Percentiles rank a stretch among this genome's conserved stretches.
These are phyloP conservation scores for Canavalia gladiata DNA, from an alignment of 306 rosid genomes.

Conservation along the genomic window DNA sequence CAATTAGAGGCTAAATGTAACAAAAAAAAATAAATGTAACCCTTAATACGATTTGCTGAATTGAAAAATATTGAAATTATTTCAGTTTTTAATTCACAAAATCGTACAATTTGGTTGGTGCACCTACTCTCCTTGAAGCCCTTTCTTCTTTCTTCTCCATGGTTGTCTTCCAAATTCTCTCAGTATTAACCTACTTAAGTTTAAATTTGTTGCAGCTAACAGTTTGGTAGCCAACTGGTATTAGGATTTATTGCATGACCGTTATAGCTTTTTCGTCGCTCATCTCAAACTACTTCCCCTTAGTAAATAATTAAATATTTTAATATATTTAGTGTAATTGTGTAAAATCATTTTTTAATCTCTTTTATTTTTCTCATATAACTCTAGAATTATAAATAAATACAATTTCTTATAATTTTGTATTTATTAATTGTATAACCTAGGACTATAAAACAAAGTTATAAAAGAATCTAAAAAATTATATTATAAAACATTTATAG, in stretches of 20 bases:
- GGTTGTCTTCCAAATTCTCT: background rate
- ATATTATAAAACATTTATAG: background rate
- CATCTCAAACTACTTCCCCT: background rate
- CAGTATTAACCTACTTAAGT: background rate
- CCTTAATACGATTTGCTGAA: background rate
- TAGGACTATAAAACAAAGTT: background rate
- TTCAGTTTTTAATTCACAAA: background rate
- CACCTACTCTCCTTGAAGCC: background rate
- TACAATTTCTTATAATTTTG: background rate
- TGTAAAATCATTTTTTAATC: no score
- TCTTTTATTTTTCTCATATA: no score
- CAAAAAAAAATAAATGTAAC: background rate
- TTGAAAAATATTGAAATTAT: background rate
- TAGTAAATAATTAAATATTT: background rate
- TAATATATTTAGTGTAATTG: background rate
- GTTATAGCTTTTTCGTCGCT: background rate
- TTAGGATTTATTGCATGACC: background rate
- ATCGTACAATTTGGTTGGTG: constrained; percentile 13
- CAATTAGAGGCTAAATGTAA: background rate
- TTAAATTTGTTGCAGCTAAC: constrained; percentile 18
- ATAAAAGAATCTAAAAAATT: background rate
- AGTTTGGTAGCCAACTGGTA: constrained; percentile 21
- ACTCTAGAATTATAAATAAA: no score
- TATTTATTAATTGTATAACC: background rate
- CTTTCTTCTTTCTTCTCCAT: background rate